Base-by-base conservation (phyloP, 495 filamentous ascomycete species). In the Glutinoglossum americanum region DNA sequence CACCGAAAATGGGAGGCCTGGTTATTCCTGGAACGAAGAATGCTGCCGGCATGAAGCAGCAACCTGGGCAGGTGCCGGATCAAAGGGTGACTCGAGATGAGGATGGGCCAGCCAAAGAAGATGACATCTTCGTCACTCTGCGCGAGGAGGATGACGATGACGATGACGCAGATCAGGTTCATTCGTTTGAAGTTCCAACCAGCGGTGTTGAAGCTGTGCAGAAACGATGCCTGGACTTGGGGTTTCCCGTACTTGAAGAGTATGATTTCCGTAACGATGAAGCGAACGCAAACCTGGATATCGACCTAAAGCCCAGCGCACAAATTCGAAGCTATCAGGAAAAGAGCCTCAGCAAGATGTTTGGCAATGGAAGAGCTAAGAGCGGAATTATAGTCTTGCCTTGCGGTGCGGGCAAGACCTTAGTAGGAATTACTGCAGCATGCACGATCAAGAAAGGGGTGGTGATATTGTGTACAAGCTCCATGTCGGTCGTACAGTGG, bases 401-500 rank as follows among this genome's bases (percentile, higher is more conserved):
- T 54, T 99, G 93, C 69, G 92, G 92, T 44, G 93, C 92, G 13
- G 92, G 92, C 33, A 99, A 99, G 71, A 99, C 92, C 0, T 69
- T 99, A 57, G 92, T 99, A 11, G 92, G 92, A 32, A 95, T 97
- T 60, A 96, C 92, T 2, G 92, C 92, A 19, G 92, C 87, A 23
- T 97, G 90, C 67, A 97, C 93, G 0, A 89, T 97, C 69, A 94
- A 89, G 68, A 99, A 99, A 69, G 86, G 87, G 37, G 83, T 87
- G 35, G 88, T 99, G 57, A 85, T 97, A 17, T 81, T 99, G 28
- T 96, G 89, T 67, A 97, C 93, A 9, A 92, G 85, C 64, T 89
- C 87, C 54, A 99, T 97, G 89, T 95, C 88, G 3, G 92, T 94
- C 9, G 85, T 94, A 3, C 93, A 99, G 66, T 99, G 93, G 92